Evolutionary conservation across 2,329 filamentous ascomycete species (phyloP), one percentile per base, ranked within the genome.

Genomic region (Aspergillus pseudonomiae): DNA sequence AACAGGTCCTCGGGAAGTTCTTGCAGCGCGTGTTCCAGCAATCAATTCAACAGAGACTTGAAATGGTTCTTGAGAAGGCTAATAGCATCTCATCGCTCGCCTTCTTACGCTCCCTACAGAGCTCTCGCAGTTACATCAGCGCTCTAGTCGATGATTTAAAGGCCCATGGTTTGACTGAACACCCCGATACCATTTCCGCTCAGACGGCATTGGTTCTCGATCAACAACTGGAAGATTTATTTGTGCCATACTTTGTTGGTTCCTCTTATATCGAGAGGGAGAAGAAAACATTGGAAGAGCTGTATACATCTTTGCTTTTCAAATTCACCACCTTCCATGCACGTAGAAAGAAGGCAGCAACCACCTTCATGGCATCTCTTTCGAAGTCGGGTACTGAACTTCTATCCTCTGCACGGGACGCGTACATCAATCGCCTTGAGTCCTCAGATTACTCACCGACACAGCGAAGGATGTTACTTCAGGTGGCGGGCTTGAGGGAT

Each of bases 11-110:
- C 57, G 89, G 89, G 67, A 94, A 94, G 71, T 99, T 99, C 72
- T 85, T 99, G 58, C 95, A 99, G 78, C 87, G 95, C 68, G 91
- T 99, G 12, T 99, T 99, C 74, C 95, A 99, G 75, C 95, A 99
- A 78, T 98, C 94, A 1, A 94, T 99, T 66, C 96, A 99, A 78
- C 94, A 98, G 77, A 88, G 94, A 16, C 84, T 99, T 11, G 95
- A 99, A 76, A 92, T 96, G 88, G 94, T 99, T 4, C 83, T 99
- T 55, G 94, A 97, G 71, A 98, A 98, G 80, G 95, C 95, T 19
- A 91, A 92, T 68, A 92, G 91, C 6, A 89, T 98, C 19, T 99
- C 96, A 0, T 94, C 93, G 0, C 82, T 99, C 34, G 94, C 95
- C 1, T 99, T 97, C 75, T 80, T 99, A 34, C 88, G 95, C 65